Evolutionary conservation across 208 protist genomes (phyloP).

Genomic region (Trypanosoma rangeli): DNA sequence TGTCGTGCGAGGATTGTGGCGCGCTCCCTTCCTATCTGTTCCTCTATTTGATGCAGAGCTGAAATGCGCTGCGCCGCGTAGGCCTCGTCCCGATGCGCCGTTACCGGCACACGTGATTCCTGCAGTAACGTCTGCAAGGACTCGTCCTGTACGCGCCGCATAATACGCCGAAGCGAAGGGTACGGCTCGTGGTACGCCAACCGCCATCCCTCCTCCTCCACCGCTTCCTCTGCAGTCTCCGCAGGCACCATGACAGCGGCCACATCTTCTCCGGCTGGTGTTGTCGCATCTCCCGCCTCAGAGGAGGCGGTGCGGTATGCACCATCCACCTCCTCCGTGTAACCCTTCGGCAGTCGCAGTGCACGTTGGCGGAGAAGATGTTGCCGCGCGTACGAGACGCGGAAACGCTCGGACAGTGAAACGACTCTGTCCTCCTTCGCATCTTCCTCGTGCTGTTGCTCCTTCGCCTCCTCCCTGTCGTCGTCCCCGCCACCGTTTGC

Average conservation of each 20-base stretch:
- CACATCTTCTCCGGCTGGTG: neutral
- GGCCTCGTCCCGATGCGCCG: conserved; percentile 7
- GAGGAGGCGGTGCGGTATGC: neutral
- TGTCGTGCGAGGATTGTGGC: conserved; percentile 15
- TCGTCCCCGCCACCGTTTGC: neutral
- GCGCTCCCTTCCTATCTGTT: conserved; percentile 28
- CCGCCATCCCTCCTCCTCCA: conserved; percentile 24
- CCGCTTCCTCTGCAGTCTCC: neutral
- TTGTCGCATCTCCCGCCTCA: neutral
- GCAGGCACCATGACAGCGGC: neutral
- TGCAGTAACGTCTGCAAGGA: conserved; percentile 15
- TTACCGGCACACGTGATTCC: conserved; percentile 12
- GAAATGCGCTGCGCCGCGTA: conserved; percentile 36
- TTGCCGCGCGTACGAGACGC: conserved; percentile 36
- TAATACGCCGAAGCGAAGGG: conserved; percentile 22
- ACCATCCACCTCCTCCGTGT: neutral
- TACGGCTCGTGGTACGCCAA: conserved; percentile 19
- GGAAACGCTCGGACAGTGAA: conserved; percentile 23
- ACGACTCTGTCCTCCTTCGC: neutral
- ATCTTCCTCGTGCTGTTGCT: neutral
- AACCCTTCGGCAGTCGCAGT: neutral
- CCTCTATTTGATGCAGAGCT: conserved; percentile 33
- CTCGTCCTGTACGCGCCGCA: conserved; percentile 31
- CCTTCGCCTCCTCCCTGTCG: conserved; percentile 2
- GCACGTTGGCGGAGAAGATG: conserved; percentile 51